These are phyloP conservation scores for Neofusicoccum kwambonambiense DNA, from an alignment of 2,329 filamentous ascomycete genomes.

Conservation along the genomic window DNA sequence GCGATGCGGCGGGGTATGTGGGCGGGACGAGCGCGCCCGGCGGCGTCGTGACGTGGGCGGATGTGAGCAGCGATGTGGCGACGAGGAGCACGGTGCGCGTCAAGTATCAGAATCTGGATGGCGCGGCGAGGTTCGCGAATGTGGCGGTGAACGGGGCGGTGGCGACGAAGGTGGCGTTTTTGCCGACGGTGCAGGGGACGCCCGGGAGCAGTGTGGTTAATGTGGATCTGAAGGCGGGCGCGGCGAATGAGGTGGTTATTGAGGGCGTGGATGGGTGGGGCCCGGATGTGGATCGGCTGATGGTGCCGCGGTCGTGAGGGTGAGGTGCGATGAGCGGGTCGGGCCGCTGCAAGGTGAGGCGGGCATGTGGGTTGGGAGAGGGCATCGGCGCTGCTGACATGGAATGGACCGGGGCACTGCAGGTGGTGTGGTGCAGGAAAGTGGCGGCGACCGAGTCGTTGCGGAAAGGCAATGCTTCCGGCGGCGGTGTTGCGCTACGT, in stretches of 20 bases:
- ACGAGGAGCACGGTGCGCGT: slow-evolving; percentile 55
- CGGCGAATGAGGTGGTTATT: slow-evolving; percentile 52
- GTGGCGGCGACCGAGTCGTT: too few species aligned
- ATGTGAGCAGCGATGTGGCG: slow-evolving; percentile 45
- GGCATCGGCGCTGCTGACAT: too few species aligned
- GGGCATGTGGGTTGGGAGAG: too few species aligned
- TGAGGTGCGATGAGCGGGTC: too few species aligned
- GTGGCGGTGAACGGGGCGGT: slow-evolving; percentile 57
- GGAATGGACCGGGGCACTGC: too few species aligned
- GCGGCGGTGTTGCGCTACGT: too few species aligned
- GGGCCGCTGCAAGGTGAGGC: too few species aligned
- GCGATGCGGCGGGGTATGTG: slow-evolving; percentile 50
- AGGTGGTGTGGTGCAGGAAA: too few species aligned
- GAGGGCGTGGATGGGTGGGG: slow-evolving; percentile 43
- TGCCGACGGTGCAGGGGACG: slow-evolving; percentile 49
- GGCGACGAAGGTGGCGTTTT: slow-evolving; percentile 53
- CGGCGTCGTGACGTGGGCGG: slow-evolving; percentile 51
- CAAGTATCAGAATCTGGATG: slow-evolving; percentile 58
- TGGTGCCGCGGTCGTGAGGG: slow-evolving; percentile 48
- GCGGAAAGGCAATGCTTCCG: too few species aligned
- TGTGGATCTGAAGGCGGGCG: slow-evolving; percentile 50
- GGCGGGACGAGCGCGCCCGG: slow-evolving; percentile 45
- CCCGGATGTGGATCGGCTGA: slow-evolving; percentile 55
- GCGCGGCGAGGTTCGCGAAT: slow-evolving; percentile 50
- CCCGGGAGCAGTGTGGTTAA: slow-evolving; percentile 50